Evolutionary conservation across 2,329 filamentous ascomycete genomes (phyloP).

Genomic region (Neobulgaria alba): DNA sequence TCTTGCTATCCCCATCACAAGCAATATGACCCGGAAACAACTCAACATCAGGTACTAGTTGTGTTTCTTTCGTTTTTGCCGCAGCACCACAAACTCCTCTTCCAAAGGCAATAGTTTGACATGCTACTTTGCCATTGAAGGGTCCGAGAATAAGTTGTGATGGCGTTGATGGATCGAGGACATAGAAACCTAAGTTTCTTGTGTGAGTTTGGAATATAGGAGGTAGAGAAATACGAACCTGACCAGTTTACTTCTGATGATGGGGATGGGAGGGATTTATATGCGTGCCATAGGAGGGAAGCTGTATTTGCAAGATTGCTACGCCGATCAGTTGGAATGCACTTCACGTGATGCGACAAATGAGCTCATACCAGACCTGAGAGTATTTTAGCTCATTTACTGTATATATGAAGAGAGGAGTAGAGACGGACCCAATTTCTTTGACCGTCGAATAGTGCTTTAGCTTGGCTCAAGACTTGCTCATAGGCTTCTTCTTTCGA

Average conservation of each 20-base stretch:
- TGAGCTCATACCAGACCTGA: slow-evolving; percentile 34
- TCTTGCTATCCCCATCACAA: slow-evolving; percentile 66
- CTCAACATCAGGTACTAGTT: slow-evolving; percentile 63
- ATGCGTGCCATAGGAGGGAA: slow-evolving; percentile 71
- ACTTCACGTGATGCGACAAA: slow-evolving; percentile 4
- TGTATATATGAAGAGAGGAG: not conserved
- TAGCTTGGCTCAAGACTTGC: slow-evolving; percentile 63
- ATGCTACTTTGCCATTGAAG: slow-evolving; percentile 74
- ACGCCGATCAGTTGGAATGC: slow-evolving; percentile 2
- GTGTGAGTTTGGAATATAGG: slow-evolving; percentile 1
- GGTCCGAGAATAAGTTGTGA: slow-evolving; percentile 64
- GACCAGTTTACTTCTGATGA: slow-evolving; percentile 69
- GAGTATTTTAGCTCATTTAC: slow-evolving; percentile 2
- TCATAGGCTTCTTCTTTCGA: slow-evolving; percentile 66
- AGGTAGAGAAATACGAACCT: slow-evolving; percentile 33
- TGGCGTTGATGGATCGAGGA: slow-evolving; percentile 40
- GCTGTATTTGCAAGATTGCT: slow-evolving; percentile 73
- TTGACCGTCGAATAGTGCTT: slow-evolving; percentile 62
- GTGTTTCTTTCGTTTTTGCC: slow-evolving; percentile 50
- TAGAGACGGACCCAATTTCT: slow-evolving; percentile 61
- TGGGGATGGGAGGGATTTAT: slow-evolving; percentile 60
- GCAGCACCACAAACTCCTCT: slow-evolving; percentile 69
- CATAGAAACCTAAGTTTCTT: slow-evolving; percentile 57
- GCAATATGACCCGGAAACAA: slow-evolving; percentile 73
- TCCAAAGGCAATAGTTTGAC: slow-evolving; percentile 66